Percentiles rank a stretch among this genome's conserved stretches.
Evolutionary conservation across 495 filamentous ascomycete species (phyloP).

Genomic region (Aspergillus funiculosus): DNA sequence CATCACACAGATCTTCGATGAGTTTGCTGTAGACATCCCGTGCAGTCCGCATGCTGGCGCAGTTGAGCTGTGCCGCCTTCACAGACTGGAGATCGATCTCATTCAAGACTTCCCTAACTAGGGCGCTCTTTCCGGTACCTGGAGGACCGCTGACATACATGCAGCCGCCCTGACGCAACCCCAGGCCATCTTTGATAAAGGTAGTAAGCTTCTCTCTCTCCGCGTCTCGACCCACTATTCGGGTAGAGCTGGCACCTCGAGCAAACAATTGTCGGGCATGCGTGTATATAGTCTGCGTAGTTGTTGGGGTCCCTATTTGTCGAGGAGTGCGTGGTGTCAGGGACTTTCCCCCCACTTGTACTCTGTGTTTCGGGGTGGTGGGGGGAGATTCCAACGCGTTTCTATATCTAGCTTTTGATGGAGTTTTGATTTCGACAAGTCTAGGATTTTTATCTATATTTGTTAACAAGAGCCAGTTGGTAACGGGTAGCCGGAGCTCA

Average conservation of each 20-base stretch:
- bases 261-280: conserved; percentile 82
- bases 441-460: conserved; percentile 28
- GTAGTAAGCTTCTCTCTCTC: conserved; percentile 64
- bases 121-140: conserved; percentile 92
- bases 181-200: conserved; percentile 63
- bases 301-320: conserved; percentile 51
- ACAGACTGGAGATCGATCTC: conserved; percentile 47
- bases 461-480: conserved; percentile 1
- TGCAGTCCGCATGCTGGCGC: conserved; percentile 85
- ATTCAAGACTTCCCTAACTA: conserved; percentile 72
- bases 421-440: conserved; percentile 42
- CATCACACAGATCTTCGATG: conserved; percentile 56
- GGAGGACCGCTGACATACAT: conserved; percentile 94
- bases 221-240: conserved; percentile 74
- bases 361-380: conserved; percentile 64
- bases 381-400: conserved; percentile 59
- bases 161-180: conserved; percentile 64
- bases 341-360: conserved; percentile 54
- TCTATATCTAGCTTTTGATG: conserved; percentile 61
- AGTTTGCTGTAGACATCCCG: conserved; percentile 75
- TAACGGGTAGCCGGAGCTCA: conserved; percentile 12
- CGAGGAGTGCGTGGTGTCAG: conserved; percentile 58
- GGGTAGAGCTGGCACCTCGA: conserved; percentile 65
- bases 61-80: conserved; percentile 79
- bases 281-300: conserved; percentile 69